Conservation (phyloP, 768 basidiomycete species). For the Agrocybe pediades region DNA sequence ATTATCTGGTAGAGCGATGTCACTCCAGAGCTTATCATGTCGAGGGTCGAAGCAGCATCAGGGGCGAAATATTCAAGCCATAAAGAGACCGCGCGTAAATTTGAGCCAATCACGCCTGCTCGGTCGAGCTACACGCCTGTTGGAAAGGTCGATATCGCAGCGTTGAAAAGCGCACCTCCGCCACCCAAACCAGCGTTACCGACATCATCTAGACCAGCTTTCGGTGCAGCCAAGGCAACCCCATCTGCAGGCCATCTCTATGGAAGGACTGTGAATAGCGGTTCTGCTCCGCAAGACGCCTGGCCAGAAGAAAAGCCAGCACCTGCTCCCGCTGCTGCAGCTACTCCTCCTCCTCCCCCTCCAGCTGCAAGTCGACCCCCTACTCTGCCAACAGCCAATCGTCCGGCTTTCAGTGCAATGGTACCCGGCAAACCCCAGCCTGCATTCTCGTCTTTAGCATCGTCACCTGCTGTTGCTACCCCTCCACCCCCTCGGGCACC, state of each 20-base stretch:
- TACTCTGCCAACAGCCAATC: slow-evolving; percentile 32
- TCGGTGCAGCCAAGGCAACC: slow-evolving; percentile 39
- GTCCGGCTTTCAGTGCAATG: slow-evolving; percentile 37
- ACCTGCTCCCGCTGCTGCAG: slow-evolving; percentile 34
- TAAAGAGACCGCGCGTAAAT: slow-evolving; percentile 70
- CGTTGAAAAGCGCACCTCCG: slow-evolving; percentile 50
- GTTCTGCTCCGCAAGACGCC: slow-evolving; percentile 52
- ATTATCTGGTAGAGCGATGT: slow-evolving; percentile 67
- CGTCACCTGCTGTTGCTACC: slow-evolving; percentile 8
- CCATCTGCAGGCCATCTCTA: slow-evolving; percentile 45
- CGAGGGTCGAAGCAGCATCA: slow-evolving; percentile 83
- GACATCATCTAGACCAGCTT: slow-evolving; percentile 48
- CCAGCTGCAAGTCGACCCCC: slow-evolving; percentile 52
- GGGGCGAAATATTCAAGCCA: slow-evolving; percentile 90
- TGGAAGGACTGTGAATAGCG: slow-evolving; percentile 36
- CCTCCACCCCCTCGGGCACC: background rate
- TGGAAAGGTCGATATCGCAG: slow-evolving; percentile 70
- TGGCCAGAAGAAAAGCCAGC: slow-evolving; percentile 59
- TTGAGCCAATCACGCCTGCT: slow-evolving; percentile 81
- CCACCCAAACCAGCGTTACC: slow-evolving; percentile 39
- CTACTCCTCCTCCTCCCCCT: slow-evolving; percentile 39
- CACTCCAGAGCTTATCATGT: slow-evolving; percentile 76
- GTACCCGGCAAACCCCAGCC: slow-evolving; percentile 16
- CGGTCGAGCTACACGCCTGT: slow-evolving; percentile 78
- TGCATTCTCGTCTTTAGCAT: slow-evolving; percentile 19